Base-by-base conservation (phyloP, 495 filamentous ascomycete genomes). In the Staphylotrichum longicolle region DNA sequence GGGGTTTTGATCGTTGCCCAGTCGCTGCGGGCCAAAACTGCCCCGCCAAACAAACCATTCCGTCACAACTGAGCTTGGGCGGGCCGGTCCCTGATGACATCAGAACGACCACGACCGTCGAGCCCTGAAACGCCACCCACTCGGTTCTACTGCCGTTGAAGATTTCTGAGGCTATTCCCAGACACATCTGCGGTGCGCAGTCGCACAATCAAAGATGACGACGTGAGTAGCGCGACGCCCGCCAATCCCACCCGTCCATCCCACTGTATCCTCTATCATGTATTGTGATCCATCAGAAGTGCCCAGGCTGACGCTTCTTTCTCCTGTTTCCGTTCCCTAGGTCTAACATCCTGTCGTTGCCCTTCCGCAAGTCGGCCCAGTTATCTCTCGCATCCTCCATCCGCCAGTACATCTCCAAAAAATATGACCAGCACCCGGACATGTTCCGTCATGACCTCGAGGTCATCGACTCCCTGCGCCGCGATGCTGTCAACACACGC, bases 371-470 rank as follows among this genome's bases (percentile, higher is more conserved):
- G 65, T 91, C 91, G 46, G 83, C 88, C 64, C 75, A 86, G 37
- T 81, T 96, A 54, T 87, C 86, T 59, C 81, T 98, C 42, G 88
- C 91, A 41, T 75, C 80, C 65, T 88, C 93, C 41, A 91, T 98
- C 68, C 92, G 90, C 64, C 90, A 96, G 69, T 98, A 98, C 77
- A 98, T 98, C 63, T 96, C 91, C 45, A 88, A 85, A 70, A 97
- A 98, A 83, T 98, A 98, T 88, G 94, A 98, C 75, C 94, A 98
- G 72, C 94, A 96, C 74, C 94, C 95, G 57, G 91, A 96, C 73
- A 96, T 97, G 91, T 98, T 98, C 75, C 83, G 86, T 62, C 81
- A 89, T 54, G 94, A 98, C 76, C 83, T 98, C 45, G 83, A 94
- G 57, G 82, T 88, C 61, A 91, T 98, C 71, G 92, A 98, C 70